Conservation (phyloP, 768 basidiomycete genomes). For the Mycena sanguinolenta region DNA sequence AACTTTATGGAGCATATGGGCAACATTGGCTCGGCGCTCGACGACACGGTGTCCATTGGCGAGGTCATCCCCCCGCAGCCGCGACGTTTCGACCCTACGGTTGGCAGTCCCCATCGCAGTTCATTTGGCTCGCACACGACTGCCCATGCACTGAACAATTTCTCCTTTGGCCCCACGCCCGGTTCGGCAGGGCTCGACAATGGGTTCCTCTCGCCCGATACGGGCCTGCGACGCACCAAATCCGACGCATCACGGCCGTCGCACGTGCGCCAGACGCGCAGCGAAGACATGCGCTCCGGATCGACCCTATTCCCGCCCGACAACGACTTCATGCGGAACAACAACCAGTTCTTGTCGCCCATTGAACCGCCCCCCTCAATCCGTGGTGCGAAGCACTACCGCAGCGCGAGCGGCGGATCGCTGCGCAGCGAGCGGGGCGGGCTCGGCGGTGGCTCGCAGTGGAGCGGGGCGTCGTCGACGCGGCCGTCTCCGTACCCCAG, state of each 20-base stretch:
- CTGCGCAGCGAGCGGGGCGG: slow-evolving; percentile 24
- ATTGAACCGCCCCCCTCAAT: slow-evolving; percentile 33
- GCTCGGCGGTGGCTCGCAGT: slow-evolving; percentile 28
- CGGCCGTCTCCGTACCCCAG: slow-evolving; percentile 67
- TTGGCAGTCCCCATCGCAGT: slow-evolving; percentile 40
- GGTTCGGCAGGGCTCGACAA: slow-evolving; percentile 39
- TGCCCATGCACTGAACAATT: slow-evolving; percentile 34
- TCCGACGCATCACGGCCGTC: slow-evolving; percentile 41
- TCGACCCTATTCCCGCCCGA: background rate
- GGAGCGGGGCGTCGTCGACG: slow-evolving; percentile 44
- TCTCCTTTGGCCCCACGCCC: slow-evolving; percentile 44
- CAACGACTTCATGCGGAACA: background rate
- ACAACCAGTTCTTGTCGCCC: slow-evolving; percentile 27
- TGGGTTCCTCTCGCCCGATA: slow-evolving; percentile 46
- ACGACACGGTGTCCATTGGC: slow-evolving; percentile 45
- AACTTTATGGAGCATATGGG: slow-evolving; percentile 45
- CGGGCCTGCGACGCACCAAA: slow-evolving; percentile 43
- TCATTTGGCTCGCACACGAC: slow-evolving; percentile 35
- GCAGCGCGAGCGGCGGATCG: slow-evolving; percentile 24
- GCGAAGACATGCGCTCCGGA: slow-evolving; percentile 63
- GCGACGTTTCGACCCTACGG: slow-evolving; percentile 33
- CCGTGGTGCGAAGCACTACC: background rate
- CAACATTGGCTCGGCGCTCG: slow-evolving; percentile 53
- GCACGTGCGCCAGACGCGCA: slow-evolving; percentile 46
- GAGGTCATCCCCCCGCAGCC: slow-evolving; percentile 46